A percentile compares a stretch with the other conserved stretches of the same genome.
These are phyloP conservation scores for Tolypocladium tropicale DNA, from an alignment of 2,329 filamentous ascomycete genomes.

Conservation along the genomic window DNA sequence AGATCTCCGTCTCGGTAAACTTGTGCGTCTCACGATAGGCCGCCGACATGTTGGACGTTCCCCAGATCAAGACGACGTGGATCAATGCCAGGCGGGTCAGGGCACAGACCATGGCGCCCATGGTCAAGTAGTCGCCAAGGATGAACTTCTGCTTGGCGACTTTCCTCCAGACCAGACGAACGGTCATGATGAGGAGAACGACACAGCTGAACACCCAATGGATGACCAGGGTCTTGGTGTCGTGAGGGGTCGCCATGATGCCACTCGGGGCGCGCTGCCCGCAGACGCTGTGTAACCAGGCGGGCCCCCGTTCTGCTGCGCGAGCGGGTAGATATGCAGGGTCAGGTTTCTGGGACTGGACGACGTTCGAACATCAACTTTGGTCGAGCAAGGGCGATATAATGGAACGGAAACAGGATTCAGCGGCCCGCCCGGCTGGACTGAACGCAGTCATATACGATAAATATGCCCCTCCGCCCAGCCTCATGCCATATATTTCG, in stretches of 20 bases:
- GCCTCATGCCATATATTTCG: no score
- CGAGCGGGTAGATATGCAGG: neutral
- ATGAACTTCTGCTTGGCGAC: conserved; percentile 9
- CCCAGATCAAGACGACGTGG: conserved; percentile 24
- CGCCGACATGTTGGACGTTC: conserved; percentile 21
- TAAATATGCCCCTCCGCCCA: no score
- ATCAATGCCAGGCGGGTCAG: conserved; percentile 15
- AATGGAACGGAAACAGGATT: no score
- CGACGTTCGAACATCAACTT: no score
- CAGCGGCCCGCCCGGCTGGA: no score
- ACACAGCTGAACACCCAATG: conserved; percentile 15
- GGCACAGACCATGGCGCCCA: conserved; percentile 28
- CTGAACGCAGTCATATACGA: no score
- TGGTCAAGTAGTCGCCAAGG: conserved; percentile 15
- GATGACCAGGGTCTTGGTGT: conserved; percentile 8
- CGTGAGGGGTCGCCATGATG: neutral
- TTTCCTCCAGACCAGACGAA: conserved; percentile 10
- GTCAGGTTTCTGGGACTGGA: neutral
- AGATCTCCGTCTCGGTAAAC: conserved; percentile 20
- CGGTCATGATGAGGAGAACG: conserved; percentile 11
- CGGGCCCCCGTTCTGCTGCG: neutral
- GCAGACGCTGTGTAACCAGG: neutral
- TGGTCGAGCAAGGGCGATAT: no score
- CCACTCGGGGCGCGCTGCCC: neutral
- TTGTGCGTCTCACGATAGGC: conserved; percentile 9